Evolutionary conservation across 805 yeast genomes (phyloP), one percentile per base, ranked within the genome.

Genomic region (Wickerhamiella sorbophila): DNA sequence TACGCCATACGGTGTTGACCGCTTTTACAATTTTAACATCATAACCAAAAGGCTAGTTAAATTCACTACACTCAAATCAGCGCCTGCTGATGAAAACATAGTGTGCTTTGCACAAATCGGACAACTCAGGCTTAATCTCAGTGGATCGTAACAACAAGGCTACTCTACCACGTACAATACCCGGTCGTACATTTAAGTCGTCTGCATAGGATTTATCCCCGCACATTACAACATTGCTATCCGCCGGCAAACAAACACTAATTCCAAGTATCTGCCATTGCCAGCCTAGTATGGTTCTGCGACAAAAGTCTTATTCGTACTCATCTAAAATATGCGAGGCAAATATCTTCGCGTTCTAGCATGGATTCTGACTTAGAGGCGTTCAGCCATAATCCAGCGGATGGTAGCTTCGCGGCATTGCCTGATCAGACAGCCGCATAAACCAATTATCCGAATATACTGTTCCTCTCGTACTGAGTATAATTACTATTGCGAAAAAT

Each of bases 101-200:
- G 29, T 24, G 29, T 24, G 29, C 29, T 24, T 24, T 24, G 29
- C 29, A 24, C 29, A 50, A 59, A 59, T 59, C 64, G 57, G 63
- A 58, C 65, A 61, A 61, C 64, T 51, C 56, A 54, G 61, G 67
- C 66, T 62, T 61, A 62, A 62, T 64, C 68, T 64, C 69, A 64
- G 69, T 66, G 65, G 70, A 65, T 66, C 70, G 71, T 64, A 66
- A 64, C 69, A 64, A 65, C 70, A 66, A 64, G 71, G 70, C 70
- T 65, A 65, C 70, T 66, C 70, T 64, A 62, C 70, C 65, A 66
- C 69, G 61, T 61, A 61, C 65, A 63, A 62, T 61, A 63, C 67
- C 62, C 64, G 63, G 67, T 62, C 63, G 66, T 60, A 62, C 65
- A 61, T 57, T 57, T 61, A 62, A 64, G 67, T 64, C 65, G 66